A percentile compares a stretch with the other conserved stretches of the same genome.
These are phyloP conservation scores for Urochloa ruziziensis DNA, from an alignment of 176 grass and related monocot genomes.

Conservation along the genomic window DNA sequence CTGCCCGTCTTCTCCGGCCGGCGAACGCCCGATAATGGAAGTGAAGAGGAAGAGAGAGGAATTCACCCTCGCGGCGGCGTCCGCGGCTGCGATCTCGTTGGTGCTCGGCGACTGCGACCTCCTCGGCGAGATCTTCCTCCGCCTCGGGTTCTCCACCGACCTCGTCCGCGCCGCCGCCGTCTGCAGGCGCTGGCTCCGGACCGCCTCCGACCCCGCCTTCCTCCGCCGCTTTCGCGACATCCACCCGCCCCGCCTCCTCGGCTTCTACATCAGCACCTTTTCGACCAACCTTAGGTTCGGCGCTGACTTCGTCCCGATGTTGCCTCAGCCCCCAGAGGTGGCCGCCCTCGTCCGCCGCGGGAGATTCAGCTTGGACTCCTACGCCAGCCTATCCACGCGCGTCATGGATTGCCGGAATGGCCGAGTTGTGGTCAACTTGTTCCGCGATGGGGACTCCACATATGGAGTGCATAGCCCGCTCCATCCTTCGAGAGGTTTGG, in stretches of 20 bases:
- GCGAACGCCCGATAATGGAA: neutral
- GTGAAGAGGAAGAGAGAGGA: neutral
- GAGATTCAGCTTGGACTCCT: neutral
- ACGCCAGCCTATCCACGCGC: neutral
- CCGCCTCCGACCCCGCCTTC: constrained; percentile 2
- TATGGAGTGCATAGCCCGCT: neutral
- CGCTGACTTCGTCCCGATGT: neutral
- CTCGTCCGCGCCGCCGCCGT: constrained; percentile 13
- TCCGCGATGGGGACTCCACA: neutral
- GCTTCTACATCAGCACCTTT: neutral
- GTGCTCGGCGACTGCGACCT: constrained; percentile 12
- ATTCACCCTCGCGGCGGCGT: neutral
- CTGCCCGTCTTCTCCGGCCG: neutral
- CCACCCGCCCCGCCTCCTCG: constrained; percentile 3
- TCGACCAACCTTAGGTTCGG: neutral
- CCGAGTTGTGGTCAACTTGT: neutral
- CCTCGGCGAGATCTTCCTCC: constrained; percentile 5
- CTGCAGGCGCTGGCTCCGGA: neutral
- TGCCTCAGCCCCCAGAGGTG: neutral
- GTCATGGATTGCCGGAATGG: neutral
- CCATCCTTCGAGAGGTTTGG: neutral
- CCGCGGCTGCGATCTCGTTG: neutral
- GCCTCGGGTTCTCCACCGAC: neutral
- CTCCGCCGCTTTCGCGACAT: constrained; percentile 6
- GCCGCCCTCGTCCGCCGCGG: neutral